phyloP scores from a whole-genome alignment of 140 eudicot species.

The Senecio squalidus region DNA sequence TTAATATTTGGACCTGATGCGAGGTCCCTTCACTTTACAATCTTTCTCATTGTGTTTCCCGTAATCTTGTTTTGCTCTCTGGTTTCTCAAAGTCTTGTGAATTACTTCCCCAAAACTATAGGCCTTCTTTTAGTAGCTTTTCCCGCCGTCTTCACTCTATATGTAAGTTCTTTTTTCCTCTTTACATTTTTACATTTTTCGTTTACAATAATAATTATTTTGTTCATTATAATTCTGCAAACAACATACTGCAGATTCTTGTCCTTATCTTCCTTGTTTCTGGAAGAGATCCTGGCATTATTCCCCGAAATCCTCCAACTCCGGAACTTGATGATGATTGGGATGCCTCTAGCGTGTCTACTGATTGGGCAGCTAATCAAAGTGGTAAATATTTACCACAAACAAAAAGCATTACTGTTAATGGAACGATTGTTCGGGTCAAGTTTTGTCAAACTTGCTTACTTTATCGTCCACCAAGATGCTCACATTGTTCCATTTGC shows the following conservation, averaged over 20 bases:
- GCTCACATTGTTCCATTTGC: constrained; percentile 78
- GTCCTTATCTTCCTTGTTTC: constrained; percentile 56
- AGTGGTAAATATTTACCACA: constrained; percentile 44
- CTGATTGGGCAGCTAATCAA: constrained; percentile 38
- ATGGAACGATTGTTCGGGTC: constrained; percentile 49
- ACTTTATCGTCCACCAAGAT: constrained; percentile 74
- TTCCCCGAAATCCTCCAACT: constrained; percentile 54
- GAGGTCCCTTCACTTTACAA: constrained; percentile 41
- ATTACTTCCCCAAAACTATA: constrained; percentile 25
- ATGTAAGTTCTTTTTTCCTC: constrained; percentile 31
- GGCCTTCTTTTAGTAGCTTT: constrained; percentile 33
- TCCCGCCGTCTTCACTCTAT: constrained; percentile 35
- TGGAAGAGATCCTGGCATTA: constrained; percentile 64
- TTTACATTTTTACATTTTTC: background rate
- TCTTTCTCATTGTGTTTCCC: constrained; percentile 47
- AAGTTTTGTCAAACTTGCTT: constrained; percentile 72
- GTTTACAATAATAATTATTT: background rate
- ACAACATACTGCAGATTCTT: constrained; percentile 31
- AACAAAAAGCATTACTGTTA: constrained; percentile 46
- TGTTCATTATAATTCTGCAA: background rate
- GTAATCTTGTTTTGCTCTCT: constrained; percentile 44
- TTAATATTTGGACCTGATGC: constrained; percentile 67
- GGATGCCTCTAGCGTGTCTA: constrained; percentile 39
- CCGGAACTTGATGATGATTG: constrained; percentile 48
- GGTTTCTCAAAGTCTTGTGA: constrained; percentile 48